phyloP scores from a whole-genome alignment of 23 red algal genomes.

The Agarophyton chilense region DNA sequence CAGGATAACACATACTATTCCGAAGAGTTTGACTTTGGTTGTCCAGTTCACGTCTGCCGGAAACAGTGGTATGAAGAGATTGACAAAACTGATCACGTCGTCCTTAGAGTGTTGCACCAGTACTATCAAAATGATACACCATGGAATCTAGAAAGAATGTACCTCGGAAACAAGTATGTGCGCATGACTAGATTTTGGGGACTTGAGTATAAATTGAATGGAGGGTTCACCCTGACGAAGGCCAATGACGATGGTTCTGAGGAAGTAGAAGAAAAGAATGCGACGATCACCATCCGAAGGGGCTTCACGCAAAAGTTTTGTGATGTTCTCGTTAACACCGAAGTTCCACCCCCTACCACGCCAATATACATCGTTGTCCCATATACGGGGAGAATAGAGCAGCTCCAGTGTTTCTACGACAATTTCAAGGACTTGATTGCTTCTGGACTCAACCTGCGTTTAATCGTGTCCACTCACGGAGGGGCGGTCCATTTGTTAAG shows the following conservation, averaged over 20 bases:
- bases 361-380: constrained; percentile 55
- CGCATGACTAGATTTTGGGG: constrained; percentile 53
- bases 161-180: constrained; percentile 43
- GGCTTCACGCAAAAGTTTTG: constrained; percentile 59
- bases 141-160: constrained; percentile 58
- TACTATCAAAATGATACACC: constrained; percentile 31
- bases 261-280: constrained; percentile 33
- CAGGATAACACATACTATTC: constrained; percentile 35
- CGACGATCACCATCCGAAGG: constrained; percentile 37
- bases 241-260: constrained; percentile 6
- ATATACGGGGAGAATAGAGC: constrained; percentile 34
- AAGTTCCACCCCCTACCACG: constrained; percentile 6
- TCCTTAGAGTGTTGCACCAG: constrained; percentile 29
- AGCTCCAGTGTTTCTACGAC: constrained; percentile 29
- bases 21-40: constrained; percentile 40
- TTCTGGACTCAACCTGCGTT: background rate
- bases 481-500: constrained; percentile 40
- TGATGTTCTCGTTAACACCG: constrained; percentile 35
- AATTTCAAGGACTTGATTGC: constrained; percentile 45
- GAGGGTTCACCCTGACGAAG: constrained; percentile 40
- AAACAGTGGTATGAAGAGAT: constrained; percentile 60
- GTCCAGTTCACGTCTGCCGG: constrained; percentile 37
- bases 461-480: constrained; percentile 44
- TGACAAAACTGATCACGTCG: constrained; percentile 22
- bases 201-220: constrained; percentile 53